Percentiles rank a stretch among this genome's conserved stretches.
These are phyloP conservation scores for Plenodomus tracheiphilus DNA, from an alignment of 2,329 filamentous ascomycete species.

Conservation along the genomic window DNA sequence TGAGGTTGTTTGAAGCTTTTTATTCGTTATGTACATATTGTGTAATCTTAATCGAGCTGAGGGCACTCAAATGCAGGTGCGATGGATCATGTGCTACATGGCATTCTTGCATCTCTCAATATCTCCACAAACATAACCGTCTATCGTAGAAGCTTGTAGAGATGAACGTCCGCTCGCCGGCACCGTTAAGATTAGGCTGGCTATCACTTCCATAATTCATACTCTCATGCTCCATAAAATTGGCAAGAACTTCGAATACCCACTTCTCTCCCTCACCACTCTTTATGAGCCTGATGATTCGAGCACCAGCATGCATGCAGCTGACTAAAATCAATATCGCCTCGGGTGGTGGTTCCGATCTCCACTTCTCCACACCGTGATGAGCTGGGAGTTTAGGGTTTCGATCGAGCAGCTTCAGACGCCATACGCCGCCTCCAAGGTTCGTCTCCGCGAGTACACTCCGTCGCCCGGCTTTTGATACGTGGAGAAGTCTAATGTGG, in stretches of 20 bases:
- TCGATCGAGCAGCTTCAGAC: conserved; percentile 65
- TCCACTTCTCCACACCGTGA: conserved; percentile 18
- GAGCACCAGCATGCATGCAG: conserved; percentile 88
- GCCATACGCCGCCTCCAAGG: conserved; percentile 84
- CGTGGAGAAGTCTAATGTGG: conserved; percentile 67
- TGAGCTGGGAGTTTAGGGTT: conserved; percentile 13
- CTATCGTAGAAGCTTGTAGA: conserved; percentile 80
- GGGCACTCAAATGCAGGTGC: too few relatives aligned
- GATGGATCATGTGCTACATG: too few relatives aligned
- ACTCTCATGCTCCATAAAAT: conserved; percentile 83
- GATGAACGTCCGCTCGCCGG: conserved; percentile 53
- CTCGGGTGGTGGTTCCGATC: conserved; percentile 18
- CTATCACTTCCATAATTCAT: conserved; percentile 93
- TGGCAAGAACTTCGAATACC: conserved; percentile 66
- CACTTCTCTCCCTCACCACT: conserved; percentile 49
- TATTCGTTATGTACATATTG: neutral
- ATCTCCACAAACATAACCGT: conserved; percentile 67
- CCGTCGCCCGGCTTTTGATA: conserved; percentile 43
- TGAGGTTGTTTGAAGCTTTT: neutral
- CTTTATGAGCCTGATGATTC: conserved; percentile 59
- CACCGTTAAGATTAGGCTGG: conserved; percentile 45
- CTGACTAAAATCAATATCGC: conserved; percentile 63
- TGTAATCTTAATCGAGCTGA: neutral
- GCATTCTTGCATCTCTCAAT: too few relatives aligned
- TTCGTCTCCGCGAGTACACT: conserved; percentile 65